Evolutionary conservation across 257 asterid species (phyloP).

Genomic region (Prunella vulgaris): DNA sequence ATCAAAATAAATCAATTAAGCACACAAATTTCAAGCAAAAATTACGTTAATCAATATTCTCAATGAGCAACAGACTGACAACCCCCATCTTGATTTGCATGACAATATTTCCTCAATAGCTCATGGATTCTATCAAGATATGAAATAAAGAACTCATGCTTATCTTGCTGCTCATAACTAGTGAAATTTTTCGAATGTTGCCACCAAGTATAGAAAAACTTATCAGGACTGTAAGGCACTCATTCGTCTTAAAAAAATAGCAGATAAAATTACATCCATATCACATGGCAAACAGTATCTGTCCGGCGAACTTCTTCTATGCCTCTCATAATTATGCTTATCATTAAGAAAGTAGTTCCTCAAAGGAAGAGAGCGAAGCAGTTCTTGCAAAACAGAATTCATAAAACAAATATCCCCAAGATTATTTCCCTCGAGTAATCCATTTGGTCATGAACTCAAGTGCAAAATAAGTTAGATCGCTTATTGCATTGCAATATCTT

Average conservation of each 20-base stretch:
- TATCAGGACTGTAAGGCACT: conserved; percentile 63
- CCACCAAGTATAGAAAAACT: conserved; percentile 82
- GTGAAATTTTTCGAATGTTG: conserved; percentile 65
- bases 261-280: conserved; percentile 54
- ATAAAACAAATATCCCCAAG: conserved; percentile 71
- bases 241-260: conserved; percentile 56
- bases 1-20: too few relatives aligned
- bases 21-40: too few relatives aligned
- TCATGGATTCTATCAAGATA: conserved; percentile 63
- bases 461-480: too few relatives aligned
- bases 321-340: conserved; percentile 44
- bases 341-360: conserved; percentile 64
- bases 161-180: conserved; percentile 66
- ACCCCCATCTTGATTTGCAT: conserved; percentile 40
- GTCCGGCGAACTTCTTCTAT: conserved; percentile 37
- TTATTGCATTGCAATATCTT: too few relatives aligned
- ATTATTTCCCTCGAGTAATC: too few relatives aligned
- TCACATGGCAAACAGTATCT: conserved; percentile 66
- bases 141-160: conserved; percentile 66
- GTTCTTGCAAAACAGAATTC: conserved; percentile 77
- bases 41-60: too few relatives aligned
- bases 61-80: too few relatives aligned
- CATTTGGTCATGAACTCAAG: too few relatives aligned
- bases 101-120: conserved; percentile 45
- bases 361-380: conserved; percentile 67